phyloP scores from a whole-genome alignment of 2,329 filamentous ascomycete genomes.

The Didymella sp. region DNA sequence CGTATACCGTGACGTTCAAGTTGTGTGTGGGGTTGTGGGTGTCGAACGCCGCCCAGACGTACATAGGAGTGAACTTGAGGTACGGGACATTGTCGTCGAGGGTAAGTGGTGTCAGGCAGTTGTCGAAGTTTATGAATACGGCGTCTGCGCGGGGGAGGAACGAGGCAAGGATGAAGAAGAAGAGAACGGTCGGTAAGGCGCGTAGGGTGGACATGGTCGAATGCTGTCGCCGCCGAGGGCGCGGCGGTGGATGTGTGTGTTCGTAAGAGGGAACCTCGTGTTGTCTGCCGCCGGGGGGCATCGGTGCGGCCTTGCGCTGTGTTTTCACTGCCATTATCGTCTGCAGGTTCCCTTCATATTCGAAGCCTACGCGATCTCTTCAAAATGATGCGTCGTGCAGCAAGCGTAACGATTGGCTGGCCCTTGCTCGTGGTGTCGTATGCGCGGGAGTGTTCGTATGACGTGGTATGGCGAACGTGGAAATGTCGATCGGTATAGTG shows the following conservation, averaged over 20 bases:
- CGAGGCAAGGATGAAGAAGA: slow-evolving; percentile 34
- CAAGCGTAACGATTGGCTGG: slow-evolving; percentile 10
- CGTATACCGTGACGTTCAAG: slow-evolving; percentile 82
- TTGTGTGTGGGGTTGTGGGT: slow-evolving; percentile 65
- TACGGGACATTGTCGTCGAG: slow-evolving; percentile 66
- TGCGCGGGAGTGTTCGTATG: slow-evolving; percentile 10
- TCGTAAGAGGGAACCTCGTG: slow-evolving; percentile 37
- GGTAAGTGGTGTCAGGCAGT: slow-evolving; percentile 70
- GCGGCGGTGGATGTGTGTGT: slow-evolving; percentile 41
- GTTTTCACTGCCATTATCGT: slow-evolving; percentile 37
- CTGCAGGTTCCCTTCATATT: slow-evolving; percentile 40
- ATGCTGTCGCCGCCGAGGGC: slow-evolving; percentile 38
- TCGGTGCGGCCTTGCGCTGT: slow-evolving; percentile 18
- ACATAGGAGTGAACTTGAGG: slow-evolving; percentile 81
- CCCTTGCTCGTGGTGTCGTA: slow-evolving; percentile 5
- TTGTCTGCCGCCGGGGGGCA: slow-evolving; percentile 20
- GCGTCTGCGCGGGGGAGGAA: slow-evolving; percentile 40
- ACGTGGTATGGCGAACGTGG: slow-evolving; percentile 3
- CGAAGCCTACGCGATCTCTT: slow-evolving; percentile 18
- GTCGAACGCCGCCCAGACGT: slow-evolving; percentile 77
- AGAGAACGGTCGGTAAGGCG: slow-evolving; percentile 29
- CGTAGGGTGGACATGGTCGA: slow-evolving; percentile 10
- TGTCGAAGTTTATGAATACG: slow-evolving; percentile 78
- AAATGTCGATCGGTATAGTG: neutral
- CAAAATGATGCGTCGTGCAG: slow-evolving; percentile 10